Evolutionary conservation across 164 flowering plant species (phyloP).

Genomic region (Akebia trifoliata): DNA sequence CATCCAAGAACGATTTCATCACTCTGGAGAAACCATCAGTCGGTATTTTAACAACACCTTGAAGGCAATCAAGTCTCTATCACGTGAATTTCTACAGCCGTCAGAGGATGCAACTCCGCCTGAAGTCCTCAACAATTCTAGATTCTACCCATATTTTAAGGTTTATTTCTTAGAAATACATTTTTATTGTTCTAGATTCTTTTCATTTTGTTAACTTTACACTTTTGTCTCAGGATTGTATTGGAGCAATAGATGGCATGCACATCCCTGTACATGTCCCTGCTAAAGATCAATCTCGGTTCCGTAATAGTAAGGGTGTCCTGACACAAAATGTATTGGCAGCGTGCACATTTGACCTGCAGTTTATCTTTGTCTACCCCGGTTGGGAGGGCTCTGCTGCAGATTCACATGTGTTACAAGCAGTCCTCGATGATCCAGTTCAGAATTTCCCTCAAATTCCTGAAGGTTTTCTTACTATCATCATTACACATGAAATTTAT

Average conservation of each 20-base stretch:
- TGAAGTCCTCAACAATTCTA: constrained; percentile 38
- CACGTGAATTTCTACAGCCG: constrained; percentile 53
- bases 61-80: constrained; percentile 70
- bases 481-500: not conserved
- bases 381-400: constrained; percentile 90
- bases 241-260: constrained; percentile 73
- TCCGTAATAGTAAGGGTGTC: constrained; percentile 59
- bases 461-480: constrained; percentile 38
- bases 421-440: constrained; percentile 65
- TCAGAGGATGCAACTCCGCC: constrained; percentile 43
- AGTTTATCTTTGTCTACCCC: constrained; percentile 69
- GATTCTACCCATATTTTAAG: constrained; percentile 68
- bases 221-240: constrained; percentile 49
- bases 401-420: constrained; percentile 64
- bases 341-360: constrained; percentile 80
- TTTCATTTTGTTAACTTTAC: not conserved
- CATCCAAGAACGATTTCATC: constrained; percentile 69
- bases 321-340: constrained; percentile 71
- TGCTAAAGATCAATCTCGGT: constrained; percentile 67
- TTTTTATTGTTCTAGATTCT: not conserved
- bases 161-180: constrained; percentile 20
- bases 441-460: constrained; percentile 71
- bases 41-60: constrained; percentile 67
- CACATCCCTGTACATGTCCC: constrained; percentile 74
- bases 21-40: constrained; percentile 82